Conservation (phyloP, 1,284 basidiomycete species). For the Irpex lacteus region DNA sequence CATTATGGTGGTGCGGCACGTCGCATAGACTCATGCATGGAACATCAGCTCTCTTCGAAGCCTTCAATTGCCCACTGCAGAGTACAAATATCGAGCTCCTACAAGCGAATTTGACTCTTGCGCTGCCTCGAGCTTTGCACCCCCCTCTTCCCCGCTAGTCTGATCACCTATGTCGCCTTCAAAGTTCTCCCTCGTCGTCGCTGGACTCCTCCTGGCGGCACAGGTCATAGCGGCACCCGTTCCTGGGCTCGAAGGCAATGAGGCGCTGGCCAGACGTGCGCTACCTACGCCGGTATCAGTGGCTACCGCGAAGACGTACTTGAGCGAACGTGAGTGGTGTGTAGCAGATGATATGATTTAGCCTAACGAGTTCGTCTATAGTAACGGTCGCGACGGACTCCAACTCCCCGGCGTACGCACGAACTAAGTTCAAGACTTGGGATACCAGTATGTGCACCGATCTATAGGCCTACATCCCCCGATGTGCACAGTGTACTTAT, state of each 20-base stretch:
- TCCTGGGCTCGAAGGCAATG: not conserved
- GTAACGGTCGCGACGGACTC: constrained; percentile 45
- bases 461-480: not conserved
- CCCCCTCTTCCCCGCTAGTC: not conserved
- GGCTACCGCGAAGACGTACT: constrained; percentile 36
- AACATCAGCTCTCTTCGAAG: not conserved
- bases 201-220: not conserved
- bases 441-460: constrained; percentile 35
- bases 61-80: not conserved
- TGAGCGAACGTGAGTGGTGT: constrained; percentile 31
- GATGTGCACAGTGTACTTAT: not conserved
- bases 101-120: not conserved
- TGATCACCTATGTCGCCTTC: not conserved
- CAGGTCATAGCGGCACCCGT: not conserved
- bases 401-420: constrained; percentile 43
- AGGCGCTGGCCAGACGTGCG: constrained; percentile 17
- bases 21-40: not conserved
- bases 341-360: too few relatives aligned
- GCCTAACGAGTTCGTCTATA: constrained; percentile 13
- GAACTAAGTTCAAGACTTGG: constrained; percentile 45
- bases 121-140: not conserved
- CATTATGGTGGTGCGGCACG: not conserved
- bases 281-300: constrained; percentile 36
- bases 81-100: not conserved
- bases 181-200: not conserved